A percentile compares a stretch with the other conserved stretches of the same genome.
These are phyloP conservation scores for Nasturtium officinale DNA, from an alignment of 345 rosid species.

Conservation along the genomic window DNA sequence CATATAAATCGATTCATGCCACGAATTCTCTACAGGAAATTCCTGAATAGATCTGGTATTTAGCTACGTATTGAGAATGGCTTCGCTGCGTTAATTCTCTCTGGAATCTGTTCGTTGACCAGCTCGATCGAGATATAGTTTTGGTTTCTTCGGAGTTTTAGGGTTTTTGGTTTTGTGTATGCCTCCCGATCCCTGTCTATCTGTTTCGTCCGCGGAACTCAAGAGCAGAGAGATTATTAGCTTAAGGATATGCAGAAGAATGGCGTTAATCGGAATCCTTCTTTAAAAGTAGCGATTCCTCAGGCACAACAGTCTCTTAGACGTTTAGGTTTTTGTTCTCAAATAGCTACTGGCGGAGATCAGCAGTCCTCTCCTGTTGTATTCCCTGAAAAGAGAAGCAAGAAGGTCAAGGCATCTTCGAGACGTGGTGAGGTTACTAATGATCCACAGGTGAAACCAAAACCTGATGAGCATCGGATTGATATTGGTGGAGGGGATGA, in stretches of 20 bases:
- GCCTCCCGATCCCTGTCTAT: slow-evolving; percentile 40
- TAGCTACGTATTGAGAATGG: slow-evolving; percentile 24
- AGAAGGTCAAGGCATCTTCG: slow-evolving; percentile 68
- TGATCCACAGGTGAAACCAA: slow-evolving; percentile 52
- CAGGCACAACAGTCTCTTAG: slow-evolving; percentile 64
- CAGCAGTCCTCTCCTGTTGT: slow-evolving; percentile 84
- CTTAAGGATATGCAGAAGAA: slow-evolving; percentile 54
- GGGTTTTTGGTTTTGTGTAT: slow-evolving; percentile 42
- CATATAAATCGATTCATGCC: slow-evolving; percentile 2
- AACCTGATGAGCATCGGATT: slow-evolving; percentile 64
- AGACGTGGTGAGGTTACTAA: slow-evolving; percentile 44
- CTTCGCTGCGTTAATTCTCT: slow-evolving; percentile 1
- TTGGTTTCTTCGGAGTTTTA: slow-evolving; percentile 14
- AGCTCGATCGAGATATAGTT: slow-evolving; percentile 14
- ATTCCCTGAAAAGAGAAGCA: slow-evolving; percentile 82
- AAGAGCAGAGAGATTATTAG: slow-evolving; percentile 30
- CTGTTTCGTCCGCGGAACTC: slow-evolving; percentile 35
- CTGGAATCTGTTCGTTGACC: slow-evolving; percentile 30
- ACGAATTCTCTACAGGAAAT: slow-evolving; percentile 13
- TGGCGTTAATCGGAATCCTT: slow-evolving; percentile 45
- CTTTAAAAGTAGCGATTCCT: slow-evolving; percentile 38
- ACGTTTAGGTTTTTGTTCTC: slow-evolving; percentile 82
- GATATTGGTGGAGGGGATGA: slow-evolving; percentile 88
- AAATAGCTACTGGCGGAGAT: slow-evolving; percentile 55
- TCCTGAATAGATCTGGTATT: slow-evolving; percentile 33